Base-by-base conservation (phyloP, 257 asterid genomes). In the Vinca minor region DNA sequence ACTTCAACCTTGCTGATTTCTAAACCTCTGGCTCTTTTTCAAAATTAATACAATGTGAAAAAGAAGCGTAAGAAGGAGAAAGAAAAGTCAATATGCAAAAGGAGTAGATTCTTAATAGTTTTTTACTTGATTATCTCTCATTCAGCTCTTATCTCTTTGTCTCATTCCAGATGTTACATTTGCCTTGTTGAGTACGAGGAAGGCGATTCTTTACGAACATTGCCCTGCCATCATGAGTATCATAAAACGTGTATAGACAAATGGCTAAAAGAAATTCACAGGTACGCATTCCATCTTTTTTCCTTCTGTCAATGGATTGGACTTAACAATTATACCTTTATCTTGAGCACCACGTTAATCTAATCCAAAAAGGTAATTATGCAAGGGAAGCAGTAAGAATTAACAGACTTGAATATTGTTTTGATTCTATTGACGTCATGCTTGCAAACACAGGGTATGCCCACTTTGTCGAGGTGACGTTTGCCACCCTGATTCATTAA, bases 261-360 rank as follows among this genome's bases (percentile, higher is more conserved):
- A 81, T 91, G 98, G 98, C 95, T 91, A 23, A 91, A 86, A 76
- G 98, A 91, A 86, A 75, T 91, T 64, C 98, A 91, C 83, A 85
- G 98, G 98, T 86, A 50, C 47, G 52, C 70, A 60, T 34, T 63
- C 64, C 13, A 12, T 8, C 48, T 34, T 20, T 35, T n/a, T 44
- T 6, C 35, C 31, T 49, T 44, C 47, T 21, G 45, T 15, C n/a
- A 1, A 38, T 34, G n/a, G n/a, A n/a, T n/a, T n/a, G n/a, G n/a
- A n/a, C n/a, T 52, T 23, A 28, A 3, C 57, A n/a, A n/a, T 50
- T 0, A 32, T 23, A 29, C 18, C 52, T 18, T 32, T 32, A 12
- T 9, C 25, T 57, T 13, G 15, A 32, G 28, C 63, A 8, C 44
- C 1, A 34, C 44, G 12, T 25, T 29, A 10, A 1, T 25, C 36